phyloP scores from a whole-genome alignment of 1,284 basidiomycete genomes.

The Pholiota adiposa region DNA sequence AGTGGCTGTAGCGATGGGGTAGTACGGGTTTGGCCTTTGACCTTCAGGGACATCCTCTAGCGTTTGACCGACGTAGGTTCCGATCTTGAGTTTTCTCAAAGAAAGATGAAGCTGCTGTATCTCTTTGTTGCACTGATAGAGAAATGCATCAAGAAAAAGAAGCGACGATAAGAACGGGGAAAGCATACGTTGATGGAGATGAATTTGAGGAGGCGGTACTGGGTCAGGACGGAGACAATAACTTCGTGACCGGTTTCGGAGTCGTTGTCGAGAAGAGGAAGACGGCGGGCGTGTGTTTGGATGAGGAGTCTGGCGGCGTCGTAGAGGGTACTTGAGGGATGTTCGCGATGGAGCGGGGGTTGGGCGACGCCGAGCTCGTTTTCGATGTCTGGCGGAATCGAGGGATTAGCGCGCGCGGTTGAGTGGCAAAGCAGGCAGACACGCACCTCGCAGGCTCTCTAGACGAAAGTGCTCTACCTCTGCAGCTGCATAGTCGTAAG shows the following conservation, averaged over 20 bases:
- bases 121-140: conserved; percentile 67
- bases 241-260: conserved; percentile 95
- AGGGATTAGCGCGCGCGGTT: conserved; percentile 1
- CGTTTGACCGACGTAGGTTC: conserved; percentile 80
- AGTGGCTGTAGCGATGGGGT: conserved; percentile 93
- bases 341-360: conserved; percentile 89
- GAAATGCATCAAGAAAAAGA: conserved; percentile 2
- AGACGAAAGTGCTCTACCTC: conserved; percentile 97
- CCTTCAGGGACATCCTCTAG: conserved; percentile 45
- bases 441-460: conserved; percentile 81
- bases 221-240: conserved; percentile 95
- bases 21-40: conserved; percentile 77
- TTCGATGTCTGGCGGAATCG: conserved; percentile 91
- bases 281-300: conserved; percentile 92
- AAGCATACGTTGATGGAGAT: conserved; percentile 90
- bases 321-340: conserved; percentile 87
- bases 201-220: conserved; percentile 98
- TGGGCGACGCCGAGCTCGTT: conserved; percentile 90
- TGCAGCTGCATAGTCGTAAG: conserved; percentile 86
- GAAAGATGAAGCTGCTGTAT: conserved; percentile 78
- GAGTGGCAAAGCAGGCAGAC: conserved; percentile 21
- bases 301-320: conserved; percentile 93
- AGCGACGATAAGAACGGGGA: conserved; percentile 2
- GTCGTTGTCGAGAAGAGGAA: conserved; percentile 94
- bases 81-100: conserved; percentile 89